These are phyloP conservation scores for Yamadazyma phyllophila DNA, from an alignment of 805 yeast genomes.

Conservation along the genomic window DNA sequence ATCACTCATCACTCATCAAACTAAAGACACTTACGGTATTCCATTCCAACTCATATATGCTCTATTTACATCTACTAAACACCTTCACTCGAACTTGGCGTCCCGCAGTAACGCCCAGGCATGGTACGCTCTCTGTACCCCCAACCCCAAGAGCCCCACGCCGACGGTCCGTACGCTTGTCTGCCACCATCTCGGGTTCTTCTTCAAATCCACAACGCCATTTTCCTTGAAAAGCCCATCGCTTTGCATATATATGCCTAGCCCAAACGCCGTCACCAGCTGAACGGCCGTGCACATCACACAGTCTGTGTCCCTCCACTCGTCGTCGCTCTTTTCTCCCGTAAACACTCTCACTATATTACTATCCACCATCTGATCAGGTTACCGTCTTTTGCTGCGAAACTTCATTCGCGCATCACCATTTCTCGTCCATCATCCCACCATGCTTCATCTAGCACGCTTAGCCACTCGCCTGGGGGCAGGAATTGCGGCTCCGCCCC, in stretches of 20 bases:
- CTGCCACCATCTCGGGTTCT: conserved; percentile 43
- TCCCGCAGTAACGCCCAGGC: neutral
- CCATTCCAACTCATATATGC: no score
- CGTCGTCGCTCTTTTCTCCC: neutral
- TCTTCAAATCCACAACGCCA: conserved; percentile 29
- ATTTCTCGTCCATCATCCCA: no score
- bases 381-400: no score
- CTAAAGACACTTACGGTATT: no score
- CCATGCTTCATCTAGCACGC: no score
- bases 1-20: no score
- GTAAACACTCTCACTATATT: conserved; percentile 12
- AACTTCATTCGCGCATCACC: no score
- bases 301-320: conserved; percentile 21
- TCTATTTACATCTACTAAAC: no score
- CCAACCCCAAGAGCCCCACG: conserved; percentile 32
- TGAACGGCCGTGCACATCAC: conserved; percentile 40
- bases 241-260: conserved; percentile 33
- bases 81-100: no score
- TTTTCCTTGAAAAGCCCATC: conserved; percentile 27
- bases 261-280: conserved; percentile 28
- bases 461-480: no score
- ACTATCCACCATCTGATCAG: conserved; percentile 13
- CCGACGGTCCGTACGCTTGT: conserved; percentile 33
- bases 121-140: conserved; percentile 25
- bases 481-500: no score